Evolutionary conservation across 805 yeast species (phyloP).

Genomic region (Sugiyamaella americana): DNA sequence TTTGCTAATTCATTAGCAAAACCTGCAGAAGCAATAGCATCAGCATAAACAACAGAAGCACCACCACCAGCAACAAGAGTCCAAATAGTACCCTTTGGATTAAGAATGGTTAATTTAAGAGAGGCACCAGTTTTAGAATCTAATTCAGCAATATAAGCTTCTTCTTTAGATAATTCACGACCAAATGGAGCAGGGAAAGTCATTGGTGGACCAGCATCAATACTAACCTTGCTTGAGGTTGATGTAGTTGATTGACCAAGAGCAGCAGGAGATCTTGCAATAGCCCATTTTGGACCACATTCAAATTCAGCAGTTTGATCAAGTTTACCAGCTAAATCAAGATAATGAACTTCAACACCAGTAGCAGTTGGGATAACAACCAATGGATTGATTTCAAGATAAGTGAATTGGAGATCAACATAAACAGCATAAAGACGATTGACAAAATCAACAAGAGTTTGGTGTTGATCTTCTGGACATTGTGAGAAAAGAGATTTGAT

Average conservation of each 20-base stretch:
- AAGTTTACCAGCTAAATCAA: slow-evolving; percentile 43
- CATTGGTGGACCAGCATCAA: slow-evolving; percentile 45
- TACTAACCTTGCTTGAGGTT: slow-evolving; percentile 21
- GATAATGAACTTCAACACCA: slow-evolving; percentile 40
- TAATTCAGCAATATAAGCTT: slow-evolving; percentile 43
- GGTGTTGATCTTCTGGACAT: slow-evolving; percentile 38
- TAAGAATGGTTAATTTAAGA: slow-evolving; percentile 39
- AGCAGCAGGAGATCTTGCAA: slow-evolving; percentile 39
- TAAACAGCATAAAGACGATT: slow-evolving; percentile 43
- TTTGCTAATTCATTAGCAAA: slow-evolving; percentile 40
- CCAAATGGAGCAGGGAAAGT: slow-evolving; percentile 46
- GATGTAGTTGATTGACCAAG: slow-evolving; percentile 31
- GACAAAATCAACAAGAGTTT: slow-evolving; percentile 38
- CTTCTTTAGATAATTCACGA: slow-evolving; percentile 40
- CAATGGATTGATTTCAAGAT: slow-evolving; percentile 42
- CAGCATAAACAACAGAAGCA: slow-evolving; percentile 44
- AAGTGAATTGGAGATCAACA: slow-evolving; percentile 42
- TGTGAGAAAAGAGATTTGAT: slow-evolving; percentile 32
- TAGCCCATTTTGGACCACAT: slow-evolving; percentile 45
- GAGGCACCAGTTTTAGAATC: slow-evolving; percentile 46
- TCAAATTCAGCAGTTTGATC: slow-evolving; percentile 46
- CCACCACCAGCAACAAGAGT: slow-evolving; percentile 46
- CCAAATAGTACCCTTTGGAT: slow-evolving; percentile 41
- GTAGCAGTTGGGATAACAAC: slow-evolving; percentile 37
- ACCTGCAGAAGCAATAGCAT: slow-evolving; percentile 44